Evolutionary conservation across 768 basidiomycete genomes (phyloP).

Genomic region (Phylloporus sp.): DNA sequence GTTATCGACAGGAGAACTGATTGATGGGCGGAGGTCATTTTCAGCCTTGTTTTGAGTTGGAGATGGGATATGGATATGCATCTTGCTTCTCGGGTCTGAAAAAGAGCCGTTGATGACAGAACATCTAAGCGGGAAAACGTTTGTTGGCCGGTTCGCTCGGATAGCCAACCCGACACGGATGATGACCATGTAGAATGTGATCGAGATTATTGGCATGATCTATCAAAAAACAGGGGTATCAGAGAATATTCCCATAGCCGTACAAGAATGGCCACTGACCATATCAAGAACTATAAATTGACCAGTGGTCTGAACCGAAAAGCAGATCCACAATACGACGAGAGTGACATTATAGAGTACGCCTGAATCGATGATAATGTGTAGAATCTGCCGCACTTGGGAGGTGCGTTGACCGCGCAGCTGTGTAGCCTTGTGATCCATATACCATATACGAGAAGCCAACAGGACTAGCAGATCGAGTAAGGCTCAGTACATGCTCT

Average conservation of each 20-base stretch:
- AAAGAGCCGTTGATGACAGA: too few species aligned
- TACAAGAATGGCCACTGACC: slow-evolving; percentile 9
- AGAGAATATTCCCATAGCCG: not conserved
- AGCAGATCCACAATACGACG: slow-evolving; percentile 28
- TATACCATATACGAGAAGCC: slow-evolving; percentile 25
- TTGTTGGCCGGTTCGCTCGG: not conserved
- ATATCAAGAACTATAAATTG: slow-evolving; percentile 34
- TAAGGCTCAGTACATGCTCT: not conserved
- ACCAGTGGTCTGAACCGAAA: slow-evolving; percentile 23
- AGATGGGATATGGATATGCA: not conserved
- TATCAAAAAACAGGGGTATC: not conserved
- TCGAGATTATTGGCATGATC: slow-evolving; percentile 12
- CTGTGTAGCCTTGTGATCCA: slow-evolving; percentile 18
- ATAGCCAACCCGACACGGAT: slow-evolving; percentile 6
- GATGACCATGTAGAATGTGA: slow-evolving; percentile 19
- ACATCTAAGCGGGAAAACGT: not conserved
- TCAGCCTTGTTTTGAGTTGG: not conserved
- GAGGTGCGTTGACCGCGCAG: slow-evolving; percentile 4
- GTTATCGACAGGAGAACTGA: not conserved
- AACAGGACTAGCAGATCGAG: slow-evolving; percentile 15
- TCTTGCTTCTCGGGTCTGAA: not conserved
- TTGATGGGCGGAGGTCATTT: not conserved
- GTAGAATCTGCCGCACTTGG: slow-evolving; percentile 9
- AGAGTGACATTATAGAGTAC: slow-evolving; percentile 34
- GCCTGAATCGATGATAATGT: slow-evolving; percentile 33